These are phyloP conservation scores for Taphrina betulina DNA, from an alignment of 1,139 yeast species.

Conservation along the genomic window DNA sequence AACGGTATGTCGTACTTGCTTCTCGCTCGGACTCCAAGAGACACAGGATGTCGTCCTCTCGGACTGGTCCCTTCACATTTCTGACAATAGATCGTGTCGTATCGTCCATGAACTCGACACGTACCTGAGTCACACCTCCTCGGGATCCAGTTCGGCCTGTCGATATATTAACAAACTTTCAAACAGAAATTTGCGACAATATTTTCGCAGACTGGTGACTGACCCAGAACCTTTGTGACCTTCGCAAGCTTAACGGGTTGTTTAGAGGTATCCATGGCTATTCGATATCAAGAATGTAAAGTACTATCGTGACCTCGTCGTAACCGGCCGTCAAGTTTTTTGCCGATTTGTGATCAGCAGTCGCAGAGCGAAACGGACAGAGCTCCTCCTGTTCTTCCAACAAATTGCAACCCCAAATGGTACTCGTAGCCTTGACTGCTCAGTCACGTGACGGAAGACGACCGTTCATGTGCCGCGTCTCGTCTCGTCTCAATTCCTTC, in stretches of 20 bases:
- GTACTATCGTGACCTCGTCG: too few relatives aligned
- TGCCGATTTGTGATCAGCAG: too few relatives aligned
- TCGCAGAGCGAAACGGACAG: too few relatives aligned
- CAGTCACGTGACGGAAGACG: too few relatives aligned
- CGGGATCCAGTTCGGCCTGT: slow-evolving; percentile 49
- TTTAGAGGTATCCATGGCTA: slow-evolving; percentile 42
- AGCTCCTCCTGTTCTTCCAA: too few relatives aligned
- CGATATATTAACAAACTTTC: too few relatives aligned
- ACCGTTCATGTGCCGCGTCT: too few relatives aligned
- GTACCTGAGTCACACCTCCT: slow-evolving; percentile 78
- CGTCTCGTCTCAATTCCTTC: too few relatives aligned
- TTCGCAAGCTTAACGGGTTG: slow-evolving; percentile 96
- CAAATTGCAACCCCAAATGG: too few relatives aligned
- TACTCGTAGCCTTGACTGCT: too few relatives aligned
- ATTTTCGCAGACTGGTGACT: neutral
- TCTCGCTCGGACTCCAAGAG: slow-evolving; percentile 99
- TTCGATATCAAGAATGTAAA: neutral
- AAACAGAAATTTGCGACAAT: too few relatives aligned
- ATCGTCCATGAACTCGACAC: slow-evolving; percentile 99
- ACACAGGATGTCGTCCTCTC: slow-evolving; percentile 98
- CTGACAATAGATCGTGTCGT: slow-evolving; percentile 98
- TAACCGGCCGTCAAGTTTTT: too few relatives aligned
- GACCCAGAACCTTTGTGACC: slow-evolving; percentile 93
- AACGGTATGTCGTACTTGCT: slow-evolving; percentile 58
- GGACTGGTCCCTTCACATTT: slow-evolving; percentile 98